A percentile compares a stretch with the other conserved stretches of the same genome.
Conservation (phyloP, 805 yeast genomes). For the Candida loeiensis region DNA sequence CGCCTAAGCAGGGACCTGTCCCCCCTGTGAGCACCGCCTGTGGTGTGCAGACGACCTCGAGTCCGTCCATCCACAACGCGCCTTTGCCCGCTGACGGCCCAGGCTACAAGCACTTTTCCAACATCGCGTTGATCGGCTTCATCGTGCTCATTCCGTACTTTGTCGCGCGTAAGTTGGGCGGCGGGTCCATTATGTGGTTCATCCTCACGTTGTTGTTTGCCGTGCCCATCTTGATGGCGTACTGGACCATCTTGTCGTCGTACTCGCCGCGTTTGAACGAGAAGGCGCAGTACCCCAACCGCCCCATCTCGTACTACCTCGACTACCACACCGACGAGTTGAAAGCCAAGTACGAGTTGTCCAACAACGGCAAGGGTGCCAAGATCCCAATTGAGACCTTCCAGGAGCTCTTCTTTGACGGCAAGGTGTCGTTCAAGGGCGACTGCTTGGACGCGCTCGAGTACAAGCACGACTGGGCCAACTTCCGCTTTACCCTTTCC, state of each 20-base stretch:
- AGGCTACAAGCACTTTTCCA: slow-evolving; percentile 72
- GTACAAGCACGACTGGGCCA: slow-evolving; percentile 89
- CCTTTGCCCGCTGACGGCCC: slow-evolving; percentile 92
- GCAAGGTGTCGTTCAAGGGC: slow-evolving; percentile 83
- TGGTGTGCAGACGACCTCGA: slow-evolving; percentile 38
- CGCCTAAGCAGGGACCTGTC: slow-evolving; percentile 48
- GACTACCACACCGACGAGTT: slow-evolving; percentile 71
- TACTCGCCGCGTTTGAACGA: slow-evolving; percentile 79
- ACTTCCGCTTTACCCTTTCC: slow-evolving; percentile 70
- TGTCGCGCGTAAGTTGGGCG: slow-evolving; percentile 61
- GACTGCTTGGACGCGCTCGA: slow-evolving; percentile 82
- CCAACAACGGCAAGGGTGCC: slow-evolving; percentile 54
- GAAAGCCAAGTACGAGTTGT: slow-evolving; percentile 26
- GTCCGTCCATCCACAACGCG: slow-evolving; percentile 79
- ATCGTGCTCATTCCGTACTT: slow-evolving; percentile 59
- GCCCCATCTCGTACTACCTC: slow-evolving; percentile 74
- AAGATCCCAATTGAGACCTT: slow-evolving; percentile 92
- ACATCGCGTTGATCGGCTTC: slow-evolving; percentile 48
- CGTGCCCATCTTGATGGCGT: slow-evolving; percentile 73
- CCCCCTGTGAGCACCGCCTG: slow-evolving; percentile 28
- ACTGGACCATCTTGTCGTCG: slow-evolving; percentile 76
- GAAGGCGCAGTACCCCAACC: slow-evolving; percentile 70
- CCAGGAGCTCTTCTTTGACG: slow-evolving; percentile 81
- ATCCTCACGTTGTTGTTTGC: slow-evolving; percentile 53
- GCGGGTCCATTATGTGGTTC: slow-evolving; percentile 65